Evolutionary conservation across 1,284 basidiomycete genomes (phyloP), one percentile per base, ranked within the genome.

Genomic region (Ceratobasidium sp.): DNA sequence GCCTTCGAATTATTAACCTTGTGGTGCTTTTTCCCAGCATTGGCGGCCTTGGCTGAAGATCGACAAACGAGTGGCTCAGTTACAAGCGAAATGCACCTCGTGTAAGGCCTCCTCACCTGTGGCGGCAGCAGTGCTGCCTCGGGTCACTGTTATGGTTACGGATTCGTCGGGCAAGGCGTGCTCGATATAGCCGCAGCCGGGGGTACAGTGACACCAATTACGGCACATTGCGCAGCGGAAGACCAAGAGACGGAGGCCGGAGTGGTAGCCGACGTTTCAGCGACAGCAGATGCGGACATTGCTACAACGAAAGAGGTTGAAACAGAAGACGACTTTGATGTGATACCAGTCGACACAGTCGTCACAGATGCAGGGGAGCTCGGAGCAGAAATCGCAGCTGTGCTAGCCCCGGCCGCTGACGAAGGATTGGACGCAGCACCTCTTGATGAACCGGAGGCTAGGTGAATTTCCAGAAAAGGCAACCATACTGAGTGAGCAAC

Each of bases 11-110:
- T n/a, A 56, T 49, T 43, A 13, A 43, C 37, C 49, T 54, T 68
- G 51, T 56, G 51, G 25, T 56, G 51, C 9, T 54, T 68, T 25
- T 68, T 56, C 6, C 51, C 51, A 43, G 44, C 2, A 22, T 56
- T 68, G 34, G 43, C 32, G n/a, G 51, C 66, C 68, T 59, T 61
- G n/a, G 43, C 68, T 49, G 59, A 29, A 67, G 29, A 44, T 54
- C 34, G 68, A 43, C 37, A 70, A 57, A 44, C 15, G 68, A 70
- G 54, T 29, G 54, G 68, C 68, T 68, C 54, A 59, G 68, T 11
- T 32, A 61, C 37, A 15, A 9, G 22, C 44, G 68, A 61, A 70
- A 70, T 44, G 54, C 68, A 54, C 54, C 68, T 54, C 68, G 37
- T 57, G 67, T 7, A 59, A n/a, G 6, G 40, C 17, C n/a, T n/a